Evolutionary conservation across 192 early-diverging fungal genomes (phyloP), one percentile per base, ranked within the genome.

Genomic region (Rhizoclosmatium sp.): DNA sequence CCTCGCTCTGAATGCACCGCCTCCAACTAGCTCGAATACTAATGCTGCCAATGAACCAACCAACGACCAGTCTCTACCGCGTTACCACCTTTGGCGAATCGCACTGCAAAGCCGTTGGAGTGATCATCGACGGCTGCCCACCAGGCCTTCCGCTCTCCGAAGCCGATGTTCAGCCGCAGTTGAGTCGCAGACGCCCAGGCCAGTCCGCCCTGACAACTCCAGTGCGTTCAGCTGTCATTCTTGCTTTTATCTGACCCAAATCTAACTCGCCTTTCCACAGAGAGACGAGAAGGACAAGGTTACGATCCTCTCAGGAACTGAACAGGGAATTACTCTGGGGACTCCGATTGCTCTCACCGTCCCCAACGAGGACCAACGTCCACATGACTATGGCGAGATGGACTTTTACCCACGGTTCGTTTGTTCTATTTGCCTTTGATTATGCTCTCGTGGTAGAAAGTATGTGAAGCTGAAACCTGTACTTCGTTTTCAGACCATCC

Each of bases 61-160:
- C 31, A 31, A n/a, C n/a, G 59, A n/a, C 31, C 58, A 78, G 77
- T 40, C 44, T 78, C 65, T 78, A 71, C 68, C 77, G 92, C 83
- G 94, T 98, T 21, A 96, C 95, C 1, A 99, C 97, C 47, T 98
- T 93, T 85, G 97, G 97, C 75, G 97, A 99, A 86, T 98, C 96
- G 47, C 98, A 99, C 88, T 98, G 98, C 88, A 98, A 97, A 79
- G 96, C 92, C 16, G 97, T 99, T 4, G 97, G 97, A 65, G 96
- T 96, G 69, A 96, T 99, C 75, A 87, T 99, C 71, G 98, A 99
- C 80, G 96, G 96, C 61, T 92, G 92, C 74, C 98, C 98, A 40
- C 98, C 98, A 2, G 97, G 98, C n/a, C 85, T 99, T 73, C 87
- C 91, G 45, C 82, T 99, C 69, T 93, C 90, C 48, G 98, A 98